Base-by-base conservation (phyloP, 306 rosid species). In the Medicago ruthenica region DNA sequence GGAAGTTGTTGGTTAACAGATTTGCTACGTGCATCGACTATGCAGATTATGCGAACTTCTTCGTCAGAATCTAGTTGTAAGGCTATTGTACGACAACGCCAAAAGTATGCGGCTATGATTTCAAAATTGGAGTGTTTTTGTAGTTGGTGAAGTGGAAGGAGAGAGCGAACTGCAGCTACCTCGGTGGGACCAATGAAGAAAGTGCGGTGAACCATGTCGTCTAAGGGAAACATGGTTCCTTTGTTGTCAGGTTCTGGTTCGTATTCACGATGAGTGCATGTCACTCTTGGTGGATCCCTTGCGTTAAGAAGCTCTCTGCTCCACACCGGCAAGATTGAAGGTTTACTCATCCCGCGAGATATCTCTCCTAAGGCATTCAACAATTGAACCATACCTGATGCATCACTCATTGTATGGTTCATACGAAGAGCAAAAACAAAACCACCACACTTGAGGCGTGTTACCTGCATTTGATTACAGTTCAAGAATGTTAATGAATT, bases 391-490 rank as follows among this genome's bases (percentile, higher is more conserved):
- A 86, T 2, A 1, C 92, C 88, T 0, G 57, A 31, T 0, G 83
- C 92, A 8, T 86, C 92, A 4, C 80, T 20, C 81, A 88, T 84
- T 0, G 92, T 80, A 81, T 88, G 92, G 82, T 88, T 88, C 4
- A 77, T 22, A 7, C 88, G 79, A 5, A 86, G 20, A 0, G 85
- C 78, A 0, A 88, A 55, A 9, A 55, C 20, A 1, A 55, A 18
- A 9, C 61, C 31, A 9, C 61, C 61, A 20, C 82, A 78, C 67
- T 48, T 75, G 0, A 80, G 84, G 0, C 80, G 66, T 3, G 84
- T 80, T 16, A 80, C 80, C 83, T 79, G 53, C 41, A 27, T 3
- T 0, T 2, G 9, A 4, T 31, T 27, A 31, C 42, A 31, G 4
- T n/a, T 50, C 20, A 51, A 51, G 11, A 16, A 51, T 5, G 1